A percentile compares a stretch with the other conserved stretches of the same genome.
Conservation (phyloP, 805 yeast genomes). For the Komagataella populi region DNA sequence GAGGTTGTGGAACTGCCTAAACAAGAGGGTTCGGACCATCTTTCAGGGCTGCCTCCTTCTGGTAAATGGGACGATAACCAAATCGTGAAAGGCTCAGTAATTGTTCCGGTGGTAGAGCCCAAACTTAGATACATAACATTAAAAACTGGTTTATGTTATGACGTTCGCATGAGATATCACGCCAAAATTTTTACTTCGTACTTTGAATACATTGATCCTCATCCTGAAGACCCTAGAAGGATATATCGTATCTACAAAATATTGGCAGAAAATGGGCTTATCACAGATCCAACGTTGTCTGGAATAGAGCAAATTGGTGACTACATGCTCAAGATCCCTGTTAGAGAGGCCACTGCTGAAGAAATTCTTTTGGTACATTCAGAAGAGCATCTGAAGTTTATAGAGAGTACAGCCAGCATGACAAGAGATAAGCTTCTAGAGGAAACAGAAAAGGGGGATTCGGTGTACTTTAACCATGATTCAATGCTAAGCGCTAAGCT, state of each 20-base stretch:
- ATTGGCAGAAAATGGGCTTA: slow-evolving; percentile 86
- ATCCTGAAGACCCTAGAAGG: slow-evolving; percentile 97
- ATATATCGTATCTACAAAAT: slow-evolving; percentile 88
- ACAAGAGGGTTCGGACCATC: background rate
- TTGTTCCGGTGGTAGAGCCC: slow-evolving; percentile 50
- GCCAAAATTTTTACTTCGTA: slow-evolving; percentile 88
- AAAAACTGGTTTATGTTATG: slow-evolving; percentile 92
- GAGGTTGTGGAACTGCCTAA: background rate
- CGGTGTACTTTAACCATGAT: slow-evolving; percentile 90
- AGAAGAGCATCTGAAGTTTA: slow-evolving; percentile 60
- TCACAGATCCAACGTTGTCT: slow-evolving; percentile 62
- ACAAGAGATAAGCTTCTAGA: slow-evolving; percentile 59
- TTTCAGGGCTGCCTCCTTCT: background rate
- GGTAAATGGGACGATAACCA: slow-evolving; percentile 11
- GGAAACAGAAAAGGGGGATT: slow-evolving; percentile 85
- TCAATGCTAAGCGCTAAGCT: slow-evolving; percentile 76
- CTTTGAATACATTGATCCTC: slow-evolving; percentile 92
- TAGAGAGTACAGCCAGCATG: slow-evolving; percentile 69
- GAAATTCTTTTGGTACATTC: slow-evolving; percentile 85
- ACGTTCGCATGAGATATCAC: slow-evolving; percentile 94
- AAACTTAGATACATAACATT: slow-evolving; percentile 57
- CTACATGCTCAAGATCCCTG: slow-evolving; percentile 78
- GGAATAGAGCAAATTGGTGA: slow-evolving; percentile 71
- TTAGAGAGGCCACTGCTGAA: slow-evolving; percentile 75
- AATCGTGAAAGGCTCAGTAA: slow-evolving; percentile 16